Conservation (phyloP, 2,329 filamentous ascomycete genomes). For the Volutella citrinella region DNA sequence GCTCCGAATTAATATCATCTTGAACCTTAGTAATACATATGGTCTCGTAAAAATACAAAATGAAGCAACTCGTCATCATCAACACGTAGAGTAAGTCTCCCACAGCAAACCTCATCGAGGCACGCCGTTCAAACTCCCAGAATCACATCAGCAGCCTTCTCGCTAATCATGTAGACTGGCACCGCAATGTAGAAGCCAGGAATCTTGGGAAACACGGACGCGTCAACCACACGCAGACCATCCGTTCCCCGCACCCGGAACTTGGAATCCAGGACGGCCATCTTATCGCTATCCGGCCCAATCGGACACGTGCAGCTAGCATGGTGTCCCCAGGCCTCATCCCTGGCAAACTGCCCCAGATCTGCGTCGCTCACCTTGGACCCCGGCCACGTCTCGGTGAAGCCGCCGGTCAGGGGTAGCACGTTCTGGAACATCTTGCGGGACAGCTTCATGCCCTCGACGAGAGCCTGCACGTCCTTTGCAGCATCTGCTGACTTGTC, state of each 20-base stretch:
- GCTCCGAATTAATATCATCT: too few relatives aligned
- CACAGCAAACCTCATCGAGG: too few relatives aligned
- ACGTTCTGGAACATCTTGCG: slow-evolving; percentile 37
- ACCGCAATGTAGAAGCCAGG: slow-evolving; percentile 17
- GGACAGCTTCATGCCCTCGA: slow-evolving; percentile 45
- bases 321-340: slow-evolving; percentile 43
- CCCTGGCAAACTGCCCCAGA: slow-evolving; percentile 38
- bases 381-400: slow-evolving; percentile 34
- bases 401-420: slow-evolving; percentile 36
- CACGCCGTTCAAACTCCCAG: too few relatives aligned
- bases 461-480: slow-evolving; percentile 38
- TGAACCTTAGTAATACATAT: too few relatives aligned
- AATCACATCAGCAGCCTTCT: slow-evolving; percentile 50
- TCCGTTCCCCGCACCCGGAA: slow-evolving; percentile 56
- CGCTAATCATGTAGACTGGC: slow-evolving; percentile 41
- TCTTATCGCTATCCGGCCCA: slow-evolving; percentile 49
- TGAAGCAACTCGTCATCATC: too few relatives aligned
- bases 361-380: slow-evolving; percentile 38
- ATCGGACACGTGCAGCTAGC: slow-evolving; percentile 55
- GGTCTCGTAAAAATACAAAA: too few relatives aligned
- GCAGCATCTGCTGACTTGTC: slow-evolving; percentile 33
- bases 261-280: slow-evolving; percentile 54
- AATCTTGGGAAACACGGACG: slow-evolving; percentile 44
- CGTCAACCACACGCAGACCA: slow-evolving; percentile 60
- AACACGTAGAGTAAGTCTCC: too few relatives aligned